These are phyloP conservation scores for Gossypium schwendimanii DNA, from an alignment of 441 rosid species.

Conservation along the genomic window DNA sequence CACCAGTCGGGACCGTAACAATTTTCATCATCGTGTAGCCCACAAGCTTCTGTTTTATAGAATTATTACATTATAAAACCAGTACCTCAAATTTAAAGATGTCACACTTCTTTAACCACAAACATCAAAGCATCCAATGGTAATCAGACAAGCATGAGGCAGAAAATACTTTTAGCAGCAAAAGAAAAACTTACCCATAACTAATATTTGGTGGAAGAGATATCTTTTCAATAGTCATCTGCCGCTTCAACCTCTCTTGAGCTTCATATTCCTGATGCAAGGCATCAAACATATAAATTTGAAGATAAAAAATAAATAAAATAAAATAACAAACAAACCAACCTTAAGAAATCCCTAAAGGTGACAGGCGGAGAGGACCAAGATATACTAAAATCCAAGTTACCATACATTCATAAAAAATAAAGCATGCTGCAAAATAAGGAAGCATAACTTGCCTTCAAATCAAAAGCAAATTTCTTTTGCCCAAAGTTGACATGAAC, in stretches of 20 bases:
- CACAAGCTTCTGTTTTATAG: not conserved
- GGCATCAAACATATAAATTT: constrained; percentile 6
- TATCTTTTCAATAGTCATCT: constrained; percentile 47
- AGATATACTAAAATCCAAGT: not conserved
- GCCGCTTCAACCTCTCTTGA: constrained; percentile 67
- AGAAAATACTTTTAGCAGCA: not conserved
- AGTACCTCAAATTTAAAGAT: not conserved
- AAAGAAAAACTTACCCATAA: constrained; percentile 49
- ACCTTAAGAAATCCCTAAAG: not conserved
- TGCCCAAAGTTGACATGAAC: constrained; percentile 85
- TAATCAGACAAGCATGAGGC: not conserved
- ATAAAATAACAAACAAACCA: not conserved
- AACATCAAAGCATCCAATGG: constrained; percentile 1
- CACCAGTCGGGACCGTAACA: no score
- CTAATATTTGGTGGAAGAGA: constrained; percentile 56
- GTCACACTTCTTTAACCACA: not conserved
- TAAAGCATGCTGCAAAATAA: not conserved
- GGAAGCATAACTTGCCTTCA: constrained; percentile 45
- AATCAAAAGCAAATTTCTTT: constrained; percentile 61
- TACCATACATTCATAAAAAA: not conserved
- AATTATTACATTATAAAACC: not conserved
- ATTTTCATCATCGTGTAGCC: not conserved
- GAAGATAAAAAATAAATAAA: not conserved
- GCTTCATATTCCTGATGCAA: constrained; percentile 62
- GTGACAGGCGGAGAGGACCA: not conserved